phyloP scores from a whole-genome alignment of 305 asterid genomes.

The Salvia sclarea region DNA sequence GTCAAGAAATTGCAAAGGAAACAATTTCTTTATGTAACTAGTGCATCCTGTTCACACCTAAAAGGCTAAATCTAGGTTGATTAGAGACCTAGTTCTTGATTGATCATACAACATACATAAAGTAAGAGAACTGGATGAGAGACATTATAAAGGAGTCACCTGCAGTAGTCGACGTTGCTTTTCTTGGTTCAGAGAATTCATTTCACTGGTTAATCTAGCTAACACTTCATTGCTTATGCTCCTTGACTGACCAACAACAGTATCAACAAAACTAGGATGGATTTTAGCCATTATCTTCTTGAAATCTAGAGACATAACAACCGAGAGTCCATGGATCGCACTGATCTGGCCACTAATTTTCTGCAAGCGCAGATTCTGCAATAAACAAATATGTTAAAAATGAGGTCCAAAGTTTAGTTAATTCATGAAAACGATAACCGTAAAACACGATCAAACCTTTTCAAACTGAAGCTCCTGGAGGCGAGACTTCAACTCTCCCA shows the following conservation, averaged over 20 bases:
- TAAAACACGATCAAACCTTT: conserved; percentile 46
- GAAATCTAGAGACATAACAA: conserved; percentile 68
- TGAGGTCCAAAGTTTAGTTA: no score
- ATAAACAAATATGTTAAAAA: conserved; percentile 8
- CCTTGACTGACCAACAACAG: conserved; percentile 50
- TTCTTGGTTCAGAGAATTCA: conserved; percentile 64
- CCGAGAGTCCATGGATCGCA: conserved; percentile 60
- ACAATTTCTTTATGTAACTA: neutral
- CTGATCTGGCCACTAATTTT: conserved; percentile 49
- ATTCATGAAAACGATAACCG: neutral
- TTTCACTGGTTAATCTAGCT: conserved; percentile 59
- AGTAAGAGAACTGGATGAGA: neutral
- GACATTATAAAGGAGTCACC: conserved; percentile 38
- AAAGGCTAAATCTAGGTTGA: no score
- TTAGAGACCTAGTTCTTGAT: neutral
- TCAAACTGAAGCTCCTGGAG: conserved; percentile 74
- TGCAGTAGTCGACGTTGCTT: conserved; percentile 56
- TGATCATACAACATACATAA: neutral
- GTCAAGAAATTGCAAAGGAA: neutral
- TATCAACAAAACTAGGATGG: conserved; percentile 57
- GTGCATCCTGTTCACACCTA: neutral
- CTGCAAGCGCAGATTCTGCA: conserved; percentile 73
- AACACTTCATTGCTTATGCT: conserved; percentile 73
- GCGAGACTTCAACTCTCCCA: conserved; percentile 57
- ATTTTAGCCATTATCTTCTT: conserved; percentile 57